Conservation (phyloP, 2,329 filamentous ascomycete species). For the Aspergillus neoniger region DNA sequence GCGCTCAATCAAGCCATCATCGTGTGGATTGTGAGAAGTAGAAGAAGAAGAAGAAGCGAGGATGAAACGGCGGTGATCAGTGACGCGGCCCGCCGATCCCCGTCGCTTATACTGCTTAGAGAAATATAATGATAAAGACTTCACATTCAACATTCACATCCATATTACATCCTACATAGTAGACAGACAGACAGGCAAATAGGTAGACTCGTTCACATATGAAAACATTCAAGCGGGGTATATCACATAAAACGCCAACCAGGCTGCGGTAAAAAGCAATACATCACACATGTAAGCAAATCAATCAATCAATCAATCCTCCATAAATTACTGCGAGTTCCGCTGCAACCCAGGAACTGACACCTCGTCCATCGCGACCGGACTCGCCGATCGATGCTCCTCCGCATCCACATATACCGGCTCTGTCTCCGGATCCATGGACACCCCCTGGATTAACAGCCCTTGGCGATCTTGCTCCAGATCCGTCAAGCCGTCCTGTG, state of each 20-base stretch:
- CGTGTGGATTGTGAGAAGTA: neutral
- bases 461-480: constrained; percentile 31
- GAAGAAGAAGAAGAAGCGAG: neutral
- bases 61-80: neutral
- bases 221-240: constrained; percentile 28
- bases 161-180: no score
- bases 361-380: constrained; percentile 28
- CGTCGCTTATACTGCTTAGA: neutral
- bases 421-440: constrained; percentile 30
- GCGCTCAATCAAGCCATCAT: neutral
- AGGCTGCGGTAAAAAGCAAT: constrained; percentile 7
- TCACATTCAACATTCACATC: no score
- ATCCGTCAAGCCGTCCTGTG: constrained; percentile 15
- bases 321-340: constrained; percentile 23
- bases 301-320: neutral
- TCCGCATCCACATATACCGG: constrained; percentile 17
- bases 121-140: neutral
- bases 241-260: constrained; percentile 43
- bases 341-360: constrained; percentile 30
- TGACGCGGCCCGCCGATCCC: constrained; percentile 3
- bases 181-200: no score
- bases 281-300: neutral
- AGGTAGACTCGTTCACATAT: neutral
- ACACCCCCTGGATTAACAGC: constrained; percentile 38
- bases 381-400: constrained; percentile 20